A percentile compares a stretch with the other conserved stretches of the same genome.
Conservation (phyloP, 176 grass and related monocot species). For the Echinochloa phyllopogon region DNA sequence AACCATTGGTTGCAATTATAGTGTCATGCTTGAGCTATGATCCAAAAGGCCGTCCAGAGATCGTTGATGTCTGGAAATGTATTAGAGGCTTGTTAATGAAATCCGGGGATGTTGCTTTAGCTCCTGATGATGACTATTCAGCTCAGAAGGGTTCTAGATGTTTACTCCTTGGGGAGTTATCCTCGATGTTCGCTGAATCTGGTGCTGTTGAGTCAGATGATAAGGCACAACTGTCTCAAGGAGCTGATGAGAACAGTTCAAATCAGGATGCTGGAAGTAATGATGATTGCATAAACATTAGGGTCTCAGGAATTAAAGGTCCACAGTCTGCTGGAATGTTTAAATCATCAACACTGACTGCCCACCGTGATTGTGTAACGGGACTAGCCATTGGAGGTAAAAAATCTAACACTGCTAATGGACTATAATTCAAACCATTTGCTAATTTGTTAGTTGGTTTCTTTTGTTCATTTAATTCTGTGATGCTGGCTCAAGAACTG, state of each 20-base stretch:
- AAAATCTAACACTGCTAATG: constrained; percentile 15
- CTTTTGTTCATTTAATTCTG: constrained; percentile 23
- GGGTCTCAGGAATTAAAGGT: constrained; percentile 27
- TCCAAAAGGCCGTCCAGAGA: constrained; percentile 54
- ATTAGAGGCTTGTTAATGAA: constrained; percentile 45
- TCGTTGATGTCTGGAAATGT: constrained; percentile 65
- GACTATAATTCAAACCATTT: constrained; percentile 18
- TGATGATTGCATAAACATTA: constrained; percentile 28
- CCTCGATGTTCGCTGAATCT: constrained; percentile 35
- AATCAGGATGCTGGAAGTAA: constrained; percentile 33
- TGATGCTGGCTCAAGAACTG: constrained; percentile 1
- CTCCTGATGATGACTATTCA: constrained; percentile 41
- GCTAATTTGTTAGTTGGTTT: background rate
- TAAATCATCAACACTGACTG: constrained; percentile 57
- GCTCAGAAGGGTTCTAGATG: constrained; percentile 52
- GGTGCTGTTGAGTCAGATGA: constrained; percentile 37
- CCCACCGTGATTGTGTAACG: constrained; percentile 85
- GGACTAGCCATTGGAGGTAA: constrained; percentile 87
- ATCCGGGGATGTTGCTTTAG: constrained; percentile 38
- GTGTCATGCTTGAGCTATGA: constrained; percentile 73
- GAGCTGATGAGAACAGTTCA: constrained; percentile 32
- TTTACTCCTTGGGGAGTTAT: constrained; percentile 61
- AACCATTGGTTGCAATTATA: constrained; percentile 50
- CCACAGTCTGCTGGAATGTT: constrained; percentile 18
- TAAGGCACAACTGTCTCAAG: constrained; percentile 32